Percentiles rank a stretch among this genome's conserved stretches.
Conservation (phyloP, 768 basidiomycete genomes). For the Psilocybe cyanescens region DNA sequence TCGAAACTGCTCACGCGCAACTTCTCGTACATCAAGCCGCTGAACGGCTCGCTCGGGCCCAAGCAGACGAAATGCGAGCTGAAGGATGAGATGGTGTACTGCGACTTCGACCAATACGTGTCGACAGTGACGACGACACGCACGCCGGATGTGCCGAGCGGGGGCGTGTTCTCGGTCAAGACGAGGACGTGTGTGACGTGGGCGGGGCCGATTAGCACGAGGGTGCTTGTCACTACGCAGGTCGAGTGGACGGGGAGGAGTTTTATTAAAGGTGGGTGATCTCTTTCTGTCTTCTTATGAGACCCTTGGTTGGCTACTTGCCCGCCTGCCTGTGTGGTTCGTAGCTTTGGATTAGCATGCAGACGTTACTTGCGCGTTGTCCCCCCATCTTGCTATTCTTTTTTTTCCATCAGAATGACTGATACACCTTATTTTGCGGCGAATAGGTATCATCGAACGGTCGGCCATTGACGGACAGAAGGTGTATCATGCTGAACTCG, state of each 20-base stretch:
- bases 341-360: no score
- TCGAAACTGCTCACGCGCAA: slow-evolving; percentile 80
- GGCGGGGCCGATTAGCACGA: slow-evolving; percentile 79
- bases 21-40: slow-evolving; percentile 96
- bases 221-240: slow-evolving; percentile 84
- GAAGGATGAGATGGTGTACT: slow-evolving; percentile 78
- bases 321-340: no score
- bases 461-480: slow-evolving; percentile 93
- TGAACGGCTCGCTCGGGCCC: slow-evolving; percentile 87
- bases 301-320: background rate
- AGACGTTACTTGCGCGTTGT: no score
- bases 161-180: slow-evolving; percentile 91
- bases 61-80: slow-evolving; percentile 97
- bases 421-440: background rate
- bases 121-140: slow-evolving; percentile 86
- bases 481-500: slow-evolving; percentile 81
- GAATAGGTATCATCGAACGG: slow-evolving; percentile 87
- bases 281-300: background rate
- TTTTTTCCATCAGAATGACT: background rate
- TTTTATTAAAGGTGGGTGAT: slow-evolving; percentile 84
- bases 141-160: slow-evolving; percentile 95
- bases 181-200: slow-evolving; percentile 95
- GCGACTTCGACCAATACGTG: slow-evolving; percentile 85
- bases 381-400: background rate
- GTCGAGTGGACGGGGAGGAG: slow-evolving; percentile 97